Evolutionary conservation across 495 filamentous ascomycete genomes (phyloP), one percentile per base, ranked within the genome.

Genomic region (Achaetomiella virescens): DNA sequence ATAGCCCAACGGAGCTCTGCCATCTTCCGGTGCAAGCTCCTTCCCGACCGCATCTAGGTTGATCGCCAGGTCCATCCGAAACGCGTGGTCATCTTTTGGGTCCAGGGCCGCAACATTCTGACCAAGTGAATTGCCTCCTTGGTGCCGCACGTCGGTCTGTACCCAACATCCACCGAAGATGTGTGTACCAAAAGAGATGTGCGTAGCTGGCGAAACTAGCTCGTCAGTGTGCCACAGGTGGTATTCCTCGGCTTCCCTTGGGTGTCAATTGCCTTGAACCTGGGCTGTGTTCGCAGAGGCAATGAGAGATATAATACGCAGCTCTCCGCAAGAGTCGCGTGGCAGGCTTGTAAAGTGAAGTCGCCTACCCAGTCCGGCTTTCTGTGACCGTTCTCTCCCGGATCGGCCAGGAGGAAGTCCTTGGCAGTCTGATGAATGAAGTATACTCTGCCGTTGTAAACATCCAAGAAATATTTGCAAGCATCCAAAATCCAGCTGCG

Each of bases 361-460:
- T 54, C 38, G 1, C 56, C 59, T 21, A 61, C 21, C 59, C 62
- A 61, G 20, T 25, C 49, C 1, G 59, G 56, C 22, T 60, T 58
- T 2, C 14, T 24, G 3, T 24, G 24, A 14, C 18, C 41, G 7
- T 46, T 18, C 38, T 49, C 41, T 12, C 17, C 25, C 0, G 54
- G 41, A n/a, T 49, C 37, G 5, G 36, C 51, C 11, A 60, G 46
- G 1, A 76, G 61, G 49, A 66, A 75, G 37, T 76, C 72, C 38
- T 72, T 71, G 18, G 67, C 73, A 6, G 74, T 76, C 56, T 75
- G 70, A 52, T 77, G 70, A n/a, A 77, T 70, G 18, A 75, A 66
- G 50, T 61, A 59, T 15, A 77, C 63, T 7, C 51, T 62, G 10
- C 59, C 45, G 40, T 71, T 54, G 45, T 67, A 69, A 3, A 72